A percentile compares a stretch with the other conserved stretches of the same genome.
These are phyloP conservation scores for Yamadazyma sp. DNA, from an alignment of 805 yeast genomes.

Conservation along the genomic window DNA sequence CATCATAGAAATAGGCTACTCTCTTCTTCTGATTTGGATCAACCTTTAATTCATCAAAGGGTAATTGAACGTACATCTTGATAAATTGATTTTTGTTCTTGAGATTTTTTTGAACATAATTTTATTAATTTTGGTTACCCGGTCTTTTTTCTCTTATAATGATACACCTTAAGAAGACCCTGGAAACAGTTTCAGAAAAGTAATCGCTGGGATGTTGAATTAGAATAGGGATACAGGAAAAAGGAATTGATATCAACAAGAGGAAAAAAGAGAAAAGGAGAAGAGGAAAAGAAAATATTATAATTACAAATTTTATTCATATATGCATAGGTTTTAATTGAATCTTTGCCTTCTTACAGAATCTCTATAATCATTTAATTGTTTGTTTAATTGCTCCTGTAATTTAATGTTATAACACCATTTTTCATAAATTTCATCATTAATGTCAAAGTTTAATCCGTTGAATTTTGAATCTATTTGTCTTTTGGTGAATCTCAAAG, in stretches of 20 bases:
- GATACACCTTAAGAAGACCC: too few relatives aligned
- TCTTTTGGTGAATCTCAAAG: conserved; percentile 32
- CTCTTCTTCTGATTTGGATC: conserved; percentile 39
- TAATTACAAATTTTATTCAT: too few relatives aligned
- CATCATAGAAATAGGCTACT: conserved; percentile 44
- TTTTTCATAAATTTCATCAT: conserved; percentile 40
- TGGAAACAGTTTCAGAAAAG: too few relatives aligned
- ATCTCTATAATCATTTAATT: conserved; percentile 27
- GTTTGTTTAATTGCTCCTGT: conserved; percentile 45
- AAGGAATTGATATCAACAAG: too few relatives aligned
- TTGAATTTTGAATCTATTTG: conserved; percentile 20
- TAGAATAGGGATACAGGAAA: too few relatives aligned
- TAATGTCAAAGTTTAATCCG: conserved; percentile 54
- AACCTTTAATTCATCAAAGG: conserved; percentile 44
- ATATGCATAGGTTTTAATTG: background rate
- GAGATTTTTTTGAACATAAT: too few relatives aligned
- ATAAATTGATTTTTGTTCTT: too few relatives aligned
- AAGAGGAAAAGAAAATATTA: too few relatives aligned
- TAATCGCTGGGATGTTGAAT: too few relatives aligned
- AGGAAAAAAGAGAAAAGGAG: too few relatives aligned
- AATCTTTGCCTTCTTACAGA: conserved; percentile 11
- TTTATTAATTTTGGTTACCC: too few relatives aligned
- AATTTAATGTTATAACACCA: conserved; percentile 39
- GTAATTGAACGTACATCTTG: conserved; percentile 39
- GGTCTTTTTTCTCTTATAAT: too few relatives aligned